phyloP scores from a whole-genome alignment of 345 rosid genomes.

The Limnanthes douglasii region DNA sequence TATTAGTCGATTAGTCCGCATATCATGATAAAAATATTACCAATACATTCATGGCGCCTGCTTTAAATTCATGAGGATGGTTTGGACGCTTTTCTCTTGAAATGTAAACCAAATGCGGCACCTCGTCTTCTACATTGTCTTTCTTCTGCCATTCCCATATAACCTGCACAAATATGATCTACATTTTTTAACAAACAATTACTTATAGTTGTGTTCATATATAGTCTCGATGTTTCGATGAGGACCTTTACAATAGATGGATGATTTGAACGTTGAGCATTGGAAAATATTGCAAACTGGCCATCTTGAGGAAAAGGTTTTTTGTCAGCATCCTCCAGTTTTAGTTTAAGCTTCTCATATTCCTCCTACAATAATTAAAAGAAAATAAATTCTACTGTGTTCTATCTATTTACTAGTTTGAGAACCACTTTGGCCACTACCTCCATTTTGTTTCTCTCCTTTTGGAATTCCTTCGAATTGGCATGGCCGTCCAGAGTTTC shows the following conservation, averaged over 20 bases:
- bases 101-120: constrained; percentile 31
- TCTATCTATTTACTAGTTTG: no score
- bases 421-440: no score
- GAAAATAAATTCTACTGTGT: no score
- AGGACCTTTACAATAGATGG: constrained; percentile 46
- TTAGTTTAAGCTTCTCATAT: constrained; percentile 27
- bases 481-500: no score
- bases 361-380: constrained; percentile 17
- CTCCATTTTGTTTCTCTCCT: no score
- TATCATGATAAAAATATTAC: no score
- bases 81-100: constrained; percentile 32
- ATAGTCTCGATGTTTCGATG: no score
- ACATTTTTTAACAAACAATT: not conserved
- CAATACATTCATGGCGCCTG: constrained; percentile 43
- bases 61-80: constrained; percentile 34
- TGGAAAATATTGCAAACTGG: constrained; percentile 28
- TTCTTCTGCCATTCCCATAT: constrained; percentile 29
- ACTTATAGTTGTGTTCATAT: no score
- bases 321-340: constrained; percentile 23
- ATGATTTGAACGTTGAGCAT: constrained; percentile 25
- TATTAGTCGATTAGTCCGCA: no score
- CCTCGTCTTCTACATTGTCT: constrained; percentile 12
- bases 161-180: constrained; percentile 16
- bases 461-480: no score
- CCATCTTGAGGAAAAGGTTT: constrained; percentile 7